Base-by-base conservation (phyloP, 1,139 yeast genomes). In the Kurtzmaniella quercitrusa region DNA sequence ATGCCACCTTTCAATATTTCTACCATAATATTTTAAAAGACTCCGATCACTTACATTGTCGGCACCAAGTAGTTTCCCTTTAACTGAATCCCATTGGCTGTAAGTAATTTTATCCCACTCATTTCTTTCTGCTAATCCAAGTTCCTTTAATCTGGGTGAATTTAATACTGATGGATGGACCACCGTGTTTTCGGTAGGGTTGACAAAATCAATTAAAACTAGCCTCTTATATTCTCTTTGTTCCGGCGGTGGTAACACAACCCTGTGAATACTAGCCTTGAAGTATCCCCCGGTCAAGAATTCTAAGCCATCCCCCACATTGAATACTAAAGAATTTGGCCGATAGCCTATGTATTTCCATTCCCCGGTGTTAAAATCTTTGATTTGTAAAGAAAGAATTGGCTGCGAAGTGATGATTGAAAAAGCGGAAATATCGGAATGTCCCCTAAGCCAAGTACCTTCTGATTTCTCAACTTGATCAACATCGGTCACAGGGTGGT, bases 341-440 rank as follows among this genome's bases (percentile, higher is more conserved):
- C 65, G 62, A 50, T 75, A 79, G 25, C 63, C 62, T 16, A 75
- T 78, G 52, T 70, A 75, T 44, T 59, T 67, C 80, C 80, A 76
- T n/a, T 63, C 55, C 1, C 75, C 74, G 17, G 72, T 64, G 42
- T 57, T 66, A 48, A 70, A 69, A 48, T 75, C 79, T 46, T 71
- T 61, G 40, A 75, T 73, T 49, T 75, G 81, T 36, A 75, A 60
- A 6, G 79, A 67, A n/a, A 72, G 54, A 47, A 74, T 73, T 8
- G 79, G 77, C 53, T 73, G 77, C 39, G 76, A 69, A 2, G 75
- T 65, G 27, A 75, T 72, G 44, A 75, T 74, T 0, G 80, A 68
- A 45, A 75, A 68, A 0, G 72, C 79, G 42, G 73, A 65, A 36
- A 70, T 65, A 54, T 76, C 81, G 12, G 77, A 69, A 48, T 75